Evolutionary conservation across 192 early-diverging fungal species (phyloP).

Genomic region (Ambispora gerdemannii): DNA sequence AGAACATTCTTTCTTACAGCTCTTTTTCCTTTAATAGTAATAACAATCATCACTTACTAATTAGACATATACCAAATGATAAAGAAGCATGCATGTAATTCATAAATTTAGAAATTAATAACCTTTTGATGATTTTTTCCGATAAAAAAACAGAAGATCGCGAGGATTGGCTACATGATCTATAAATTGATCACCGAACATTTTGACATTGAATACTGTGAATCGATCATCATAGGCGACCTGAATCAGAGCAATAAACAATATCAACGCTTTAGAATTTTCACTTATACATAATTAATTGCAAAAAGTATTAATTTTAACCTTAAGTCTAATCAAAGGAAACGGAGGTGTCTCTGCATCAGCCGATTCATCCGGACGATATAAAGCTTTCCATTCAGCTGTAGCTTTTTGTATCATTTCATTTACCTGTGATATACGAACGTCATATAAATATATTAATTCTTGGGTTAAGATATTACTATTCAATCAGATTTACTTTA

Average conservation of each 20-base stretch:
- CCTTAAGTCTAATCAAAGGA: slow-evolving; percentile 20
- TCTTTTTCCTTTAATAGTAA: too few species aligned
- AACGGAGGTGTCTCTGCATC: neutral
- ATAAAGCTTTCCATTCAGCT: slow-evolving; percentile 46
- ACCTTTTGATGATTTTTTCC: neutral
- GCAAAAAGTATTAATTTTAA: neutral
- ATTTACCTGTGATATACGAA: slow-evolving; percentile 41
- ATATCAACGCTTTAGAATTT: neutral
- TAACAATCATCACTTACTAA: too few species aligned
- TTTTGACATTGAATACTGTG: neutral
- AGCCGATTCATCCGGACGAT: neutral
- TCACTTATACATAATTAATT: neutral
- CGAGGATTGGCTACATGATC: slow-evolving; percentile 1
- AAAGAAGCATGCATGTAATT: neutral
- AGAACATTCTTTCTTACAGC: too few species aligned
- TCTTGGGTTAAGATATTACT: neutral
- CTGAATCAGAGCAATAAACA: neutral
- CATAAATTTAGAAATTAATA: neutral
- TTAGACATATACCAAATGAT: too few species aligned
- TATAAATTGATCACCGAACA: neutral
- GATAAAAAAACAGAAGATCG: slow-evolving; percentile 2
- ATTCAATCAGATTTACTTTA: slow-evolving; percentile 38
- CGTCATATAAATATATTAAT: neutral
- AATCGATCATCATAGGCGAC: neutral
- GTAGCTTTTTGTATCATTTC: slow-evolving; percentile 67